A percentile compares a stretch with the other conserved stretches of the same genome.
Evolutionary conservation across 768 basidiomycete species (phyloP).

Genomic region (Pulveroboletus sp.): DNA sequence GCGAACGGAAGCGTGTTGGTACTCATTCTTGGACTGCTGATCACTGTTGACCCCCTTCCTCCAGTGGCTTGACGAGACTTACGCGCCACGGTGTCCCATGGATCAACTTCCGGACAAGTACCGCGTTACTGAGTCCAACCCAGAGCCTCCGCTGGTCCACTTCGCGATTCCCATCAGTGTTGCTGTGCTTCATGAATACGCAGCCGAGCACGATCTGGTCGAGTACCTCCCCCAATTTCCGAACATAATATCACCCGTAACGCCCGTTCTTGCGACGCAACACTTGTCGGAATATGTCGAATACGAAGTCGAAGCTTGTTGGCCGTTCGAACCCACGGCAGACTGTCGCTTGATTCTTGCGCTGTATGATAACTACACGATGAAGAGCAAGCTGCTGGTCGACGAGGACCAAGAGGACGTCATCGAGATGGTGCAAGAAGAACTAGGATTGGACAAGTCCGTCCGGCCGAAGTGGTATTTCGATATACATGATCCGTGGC

Average conservation of each 20-base stretch:
- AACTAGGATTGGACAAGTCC: not conserved
- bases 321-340: not conserved
- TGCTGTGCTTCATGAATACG: not conserved
- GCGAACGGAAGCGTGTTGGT: no score
- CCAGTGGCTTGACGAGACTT: not conserved
- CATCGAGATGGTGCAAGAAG: not conserved
- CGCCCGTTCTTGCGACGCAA: not conserved
- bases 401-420: conserved; percentile 1
- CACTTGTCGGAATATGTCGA: not conserved
- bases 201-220: not conserved
- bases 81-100: not conserved
- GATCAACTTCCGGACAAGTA: not conserved
- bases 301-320: not conserved
- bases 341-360: not conserved
- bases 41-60: no score
- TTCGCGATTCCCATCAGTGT: not conserved
- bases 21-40: no score
- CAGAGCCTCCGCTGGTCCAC: not conserved
- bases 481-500: not conserved
- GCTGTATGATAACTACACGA: not conserved
- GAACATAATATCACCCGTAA: not conserved
- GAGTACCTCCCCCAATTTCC: not conserved
- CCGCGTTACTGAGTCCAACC: not conserved
- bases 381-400: not conserved
- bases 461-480: not conserved